Base-by-base conservation (phyloP, 805 yeast genomes). In the Lachancea fermentati region DNA sequence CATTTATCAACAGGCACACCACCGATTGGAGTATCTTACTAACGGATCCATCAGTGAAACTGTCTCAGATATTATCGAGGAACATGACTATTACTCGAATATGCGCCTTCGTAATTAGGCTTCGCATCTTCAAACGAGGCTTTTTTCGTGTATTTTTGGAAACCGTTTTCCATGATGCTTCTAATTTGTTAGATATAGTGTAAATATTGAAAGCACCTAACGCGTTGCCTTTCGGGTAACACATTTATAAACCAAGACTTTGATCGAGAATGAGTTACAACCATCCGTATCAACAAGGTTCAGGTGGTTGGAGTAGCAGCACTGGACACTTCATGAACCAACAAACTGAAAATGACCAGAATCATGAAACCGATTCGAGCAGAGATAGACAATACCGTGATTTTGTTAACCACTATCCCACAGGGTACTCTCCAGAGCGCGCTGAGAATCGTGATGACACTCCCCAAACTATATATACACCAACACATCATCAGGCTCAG, bases 1-100 rank as follows among this genome's bases (percentile, higher is more conserved):
- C 36, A 49, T 56, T 11, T 56, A 41, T 40, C 39, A 45, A 9
- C 59, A 59, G 39, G 55, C 60, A 4, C 32, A 30, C 12, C 39
- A 39, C 14, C 44, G 58, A 16, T 44, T 55, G n/a, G 36, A 32
- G 16, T 30, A 43, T 15, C 32, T 54, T 5, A 47, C 48, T 12
- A 12, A 7, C 30, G 30, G 33, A n/a, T n/a, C 15, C 13, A 9
- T 19, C 11, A 39, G 12, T 11, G 28, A 11, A 12, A 19, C 37
- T n/a, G 37, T 43, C 25, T 33, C 44, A 7, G 59, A 52, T 30
- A 31, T 45, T 9, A 30, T 46, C n/a, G 33, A 39, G 7, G 55
- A 53, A 14, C 57, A 55, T 30, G 55, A 56, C 8, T 55, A 42
- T 34, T 55, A 37, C 19, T 18, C 40, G 9, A 15, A n/a, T 11